Percentiles rank a stretch among this genome's conserved stretches.
phyloP scores from a whole-genome alignment of 306 rosid species.

The Prunus kanzakura region DNA sequence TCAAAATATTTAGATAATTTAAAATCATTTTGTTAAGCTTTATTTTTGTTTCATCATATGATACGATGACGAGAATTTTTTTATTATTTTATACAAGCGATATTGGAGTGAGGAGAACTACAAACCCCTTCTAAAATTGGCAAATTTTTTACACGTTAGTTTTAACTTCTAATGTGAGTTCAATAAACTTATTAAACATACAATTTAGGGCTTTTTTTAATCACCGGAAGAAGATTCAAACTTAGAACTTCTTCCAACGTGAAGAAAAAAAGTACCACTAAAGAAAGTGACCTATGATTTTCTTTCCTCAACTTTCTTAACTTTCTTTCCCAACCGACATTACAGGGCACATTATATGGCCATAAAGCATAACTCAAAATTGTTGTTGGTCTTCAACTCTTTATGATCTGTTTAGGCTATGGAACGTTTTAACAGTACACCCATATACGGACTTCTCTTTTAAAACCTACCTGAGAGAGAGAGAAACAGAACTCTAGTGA shows the following conservation, averaged over 20 bases:
- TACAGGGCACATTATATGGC: background rate
- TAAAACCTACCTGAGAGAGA: conserved; percentile 16
- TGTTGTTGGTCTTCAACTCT: conserved; percentile 21
- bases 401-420: conserved; percentile 14
- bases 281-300: too few relatives aligned
- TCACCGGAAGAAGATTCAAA: too few relatives aligned
- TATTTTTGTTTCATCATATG: background rate
- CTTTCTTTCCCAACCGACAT: background rate
- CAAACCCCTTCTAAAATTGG: too few relatives aligned
- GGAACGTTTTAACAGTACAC: conserved; percentile 25
- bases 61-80: too few relatives aligned
- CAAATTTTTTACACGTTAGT: too few relatives aligned
- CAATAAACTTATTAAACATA: too few relatives aligned
- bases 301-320: background rate
- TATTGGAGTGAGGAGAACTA: too few relatives aligned
- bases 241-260: too few relatives aligned
- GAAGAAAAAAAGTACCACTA: too few relatives aligned
- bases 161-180: too few relatives aligned
- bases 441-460: conserved; percentile 36
- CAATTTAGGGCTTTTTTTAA: too few relatives aligned
- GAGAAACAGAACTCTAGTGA: conserved; percentile 13
- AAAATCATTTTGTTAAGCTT: background rate
- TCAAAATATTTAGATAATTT: background rate
- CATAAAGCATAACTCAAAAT: conserved; percentile 6
- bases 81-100: too few relatives aligned